Percentiles rank a stretch among this genome's conserved stretches.
Conservation (phyloP, 768 basidiomycete species). For the Amanita pallidorosea region DNA sequence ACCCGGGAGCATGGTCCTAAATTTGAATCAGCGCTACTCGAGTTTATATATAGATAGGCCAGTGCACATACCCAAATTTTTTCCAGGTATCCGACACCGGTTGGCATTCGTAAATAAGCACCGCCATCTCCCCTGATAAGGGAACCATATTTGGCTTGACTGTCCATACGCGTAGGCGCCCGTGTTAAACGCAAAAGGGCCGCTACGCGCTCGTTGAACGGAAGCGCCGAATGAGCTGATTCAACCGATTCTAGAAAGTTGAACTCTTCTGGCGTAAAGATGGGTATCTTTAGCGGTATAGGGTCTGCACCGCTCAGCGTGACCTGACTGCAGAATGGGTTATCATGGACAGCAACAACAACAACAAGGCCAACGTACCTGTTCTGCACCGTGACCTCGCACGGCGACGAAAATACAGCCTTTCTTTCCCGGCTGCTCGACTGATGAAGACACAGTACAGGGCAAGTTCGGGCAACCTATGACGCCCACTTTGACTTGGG, state of each 20-base stretch:
- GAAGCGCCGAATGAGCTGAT: constrained; percentile 83
- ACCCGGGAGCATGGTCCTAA: constrained; percentile 87
- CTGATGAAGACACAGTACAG: constrained; percentile 23
- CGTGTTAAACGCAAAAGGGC: constrained; percentile 53
- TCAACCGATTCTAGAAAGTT: constrained; percentile 89
- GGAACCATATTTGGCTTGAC: constrained; percentile 90
- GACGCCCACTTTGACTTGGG: constrained; percentile 70
- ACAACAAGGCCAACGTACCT: constrained; percentile 29
- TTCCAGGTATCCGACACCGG: constrained; percentile 69
- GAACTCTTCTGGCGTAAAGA: constrained; percentile 34
- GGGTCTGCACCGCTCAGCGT: constrained; percentile 41
- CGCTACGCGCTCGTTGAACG: constrained; percentile 69
- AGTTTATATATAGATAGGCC: neutral
- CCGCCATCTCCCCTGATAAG: constrained; percentile 82
- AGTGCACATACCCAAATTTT: constrained; percentile 80
- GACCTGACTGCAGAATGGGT: constrained; percentile 24
- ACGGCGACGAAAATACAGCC: constrained; percentile 85
- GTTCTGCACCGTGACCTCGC: constrained; percentile 76
- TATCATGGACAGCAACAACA: too few relatives aligned
- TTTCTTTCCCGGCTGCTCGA: constrained; percentile 43
- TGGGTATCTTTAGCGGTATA: constrained; percentile 41
- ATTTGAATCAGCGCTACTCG: neutral
- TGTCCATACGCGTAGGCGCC: constrained; percentile 79
- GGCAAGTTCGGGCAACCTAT: constrained; percentile 92
- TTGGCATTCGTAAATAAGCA: constrained; percentile 73